Evolutionary conservation across 805 yeast species (phyloP).

Genomic region (Saccharomycopsis amapae): DNA sequence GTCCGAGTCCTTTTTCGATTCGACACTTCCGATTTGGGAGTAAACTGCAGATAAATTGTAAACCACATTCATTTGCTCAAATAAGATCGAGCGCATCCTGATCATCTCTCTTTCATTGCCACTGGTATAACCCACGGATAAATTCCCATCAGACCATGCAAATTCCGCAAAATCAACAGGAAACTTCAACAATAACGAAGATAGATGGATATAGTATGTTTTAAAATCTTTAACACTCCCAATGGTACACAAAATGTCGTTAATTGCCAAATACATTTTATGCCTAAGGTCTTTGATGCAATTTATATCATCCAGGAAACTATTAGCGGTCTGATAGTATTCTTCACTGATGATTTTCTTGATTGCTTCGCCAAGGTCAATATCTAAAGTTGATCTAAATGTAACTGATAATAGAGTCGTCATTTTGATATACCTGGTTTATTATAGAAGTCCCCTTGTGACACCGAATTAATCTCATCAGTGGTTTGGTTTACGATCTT

Average conservation of each 20-base stretch:
- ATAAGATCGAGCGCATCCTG: constrained; percentile 40
- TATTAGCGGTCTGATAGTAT: constrained; percentile 37
- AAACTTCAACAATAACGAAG: constrained; percentile 45
- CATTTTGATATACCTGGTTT: too few relatives aligned
- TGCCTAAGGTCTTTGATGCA: constrained; percentile 40
- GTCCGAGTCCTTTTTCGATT: constrained; percentile 36
- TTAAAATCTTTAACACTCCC: constrained; percentile 34
- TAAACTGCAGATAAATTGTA: constrained; percentile 65
- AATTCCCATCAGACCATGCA: constrained; percentile 46
- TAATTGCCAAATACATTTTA: constrained; percentile 23
- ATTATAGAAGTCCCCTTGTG: too few relatives aligned
- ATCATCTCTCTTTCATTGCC: constrained; percentile 42
- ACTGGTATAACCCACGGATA: constrained; percentile 22
- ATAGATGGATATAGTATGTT: constrained; percentile 42
- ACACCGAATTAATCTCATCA: too few relatives aligned
- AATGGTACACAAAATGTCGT: constrained; percentile 31
- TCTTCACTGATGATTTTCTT: constrained; percentile 41
- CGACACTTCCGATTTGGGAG: constrained; percentile 46
- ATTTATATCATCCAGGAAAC: constrained; percentile 37
- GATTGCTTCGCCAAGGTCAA: constrained; percentile 35
- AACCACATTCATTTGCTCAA: constrained; percentile 55
- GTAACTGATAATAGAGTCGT: constrained; percentile 40
- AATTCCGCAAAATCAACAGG: constrained; percentile 56
- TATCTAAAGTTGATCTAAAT: constrained; percentile 37
- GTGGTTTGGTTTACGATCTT: too few relatives aligned